Percentiles rank a stretch among this genome's conserved stretches.
These are phyloP conservation scores for Hypomyces rosellus DNA, from an alignment of 2,329 filamentous ascomycete genomes.

Conservation along the genomic window DNA sequence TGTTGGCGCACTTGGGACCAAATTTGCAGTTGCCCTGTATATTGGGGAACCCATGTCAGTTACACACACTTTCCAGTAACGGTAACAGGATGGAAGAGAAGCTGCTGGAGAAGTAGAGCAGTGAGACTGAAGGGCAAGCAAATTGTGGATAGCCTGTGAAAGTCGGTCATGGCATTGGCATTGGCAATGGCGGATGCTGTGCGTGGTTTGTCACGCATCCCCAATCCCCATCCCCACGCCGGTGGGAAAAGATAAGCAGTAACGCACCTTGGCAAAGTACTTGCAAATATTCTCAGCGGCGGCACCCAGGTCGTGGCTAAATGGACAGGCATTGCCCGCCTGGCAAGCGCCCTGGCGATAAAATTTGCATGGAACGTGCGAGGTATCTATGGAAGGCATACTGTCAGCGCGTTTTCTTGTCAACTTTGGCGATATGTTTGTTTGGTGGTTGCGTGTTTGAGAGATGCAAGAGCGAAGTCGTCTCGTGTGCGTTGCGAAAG, in stretches of 20 bases:
- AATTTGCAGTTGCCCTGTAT: conserved; percentile 95
- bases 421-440: neutral
- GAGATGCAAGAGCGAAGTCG: conserved; percentile 2
- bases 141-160: conserved; percentile 7
- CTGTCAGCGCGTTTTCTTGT: neutral
- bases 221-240: neutral
- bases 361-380: conserved; percentile 99
- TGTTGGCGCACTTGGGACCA: conserved; percentile 93
- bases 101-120: neutral
- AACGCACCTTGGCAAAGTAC: conserved; percentile 90
- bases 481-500: too few relatives aligned
- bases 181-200: neutral
- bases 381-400: conserved; percentile 60
- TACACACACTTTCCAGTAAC: neutral
- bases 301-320: conserved; percentile 84
- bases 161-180: neutral
- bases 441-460: neutral
- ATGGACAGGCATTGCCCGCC: conserved; percentile 91
- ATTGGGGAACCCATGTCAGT: conserved; percentile 2
- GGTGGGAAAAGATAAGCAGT: conserved; percentile 13
- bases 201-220: neutral
- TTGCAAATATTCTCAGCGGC: conserved; percentile 90
- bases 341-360: conserved; percentile 94
- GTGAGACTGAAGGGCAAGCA: neutral
- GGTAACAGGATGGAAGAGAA: too few relatives aligned